Conservation (phyloP, 2,329 filamentous ascomycete genomes). For the Hansfordia pulvinata region DNA sequence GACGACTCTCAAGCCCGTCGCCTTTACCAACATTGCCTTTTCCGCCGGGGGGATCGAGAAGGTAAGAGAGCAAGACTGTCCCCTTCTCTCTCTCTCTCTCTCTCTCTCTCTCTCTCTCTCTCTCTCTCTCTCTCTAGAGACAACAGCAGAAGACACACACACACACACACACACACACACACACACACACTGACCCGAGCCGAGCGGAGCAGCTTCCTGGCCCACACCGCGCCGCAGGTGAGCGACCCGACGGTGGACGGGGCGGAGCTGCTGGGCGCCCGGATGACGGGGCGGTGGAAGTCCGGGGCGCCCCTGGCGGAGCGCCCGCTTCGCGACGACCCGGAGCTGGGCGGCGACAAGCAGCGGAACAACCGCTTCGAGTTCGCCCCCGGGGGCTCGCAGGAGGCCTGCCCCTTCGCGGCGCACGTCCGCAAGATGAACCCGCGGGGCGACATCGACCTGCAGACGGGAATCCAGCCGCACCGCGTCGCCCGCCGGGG, state of each 20-base stretch:
- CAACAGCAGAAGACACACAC: too few relatives aligned
- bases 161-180: too few relatives aligned
- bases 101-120: too few relatives aligned
- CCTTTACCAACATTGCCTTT: too few relatives aligned
- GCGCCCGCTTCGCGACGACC: conserved; percentile 16
- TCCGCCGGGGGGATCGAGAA: too few relatives aligned
- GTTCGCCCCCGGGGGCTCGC: conserved; percentile 15
- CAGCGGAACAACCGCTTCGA: too few relatives aligned
- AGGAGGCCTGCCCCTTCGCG: conserved; percentile 27
- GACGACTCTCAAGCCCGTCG: too few relatives aligned
- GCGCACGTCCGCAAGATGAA: conserved; percentile 33
- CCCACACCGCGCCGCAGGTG: conserved; percentile 14
- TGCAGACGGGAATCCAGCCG: conserved; percentile 8
- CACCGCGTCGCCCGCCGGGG: conserved; percentile 27
- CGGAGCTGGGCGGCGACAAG: conserved; percentile 17
- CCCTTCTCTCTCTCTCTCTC: too few relatives aligned
- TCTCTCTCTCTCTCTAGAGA: too few relatives aligned
- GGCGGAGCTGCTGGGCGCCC: conserved; percentile 23
- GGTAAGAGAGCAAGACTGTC: too few relatives aligned
- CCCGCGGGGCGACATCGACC: conserved; percentile 21
- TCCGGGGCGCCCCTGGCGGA: conserved; percentile 19
- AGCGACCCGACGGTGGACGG: conserved; percentile 7
- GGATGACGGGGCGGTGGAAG: conserved; percentile 29
- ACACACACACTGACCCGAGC: too few relatives aligned
- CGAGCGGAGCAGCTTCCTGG: too few relatives aligned